Conservation (phyloP, 352 stramenopile genomes). For the Phytophthora ramorum region DNA sequence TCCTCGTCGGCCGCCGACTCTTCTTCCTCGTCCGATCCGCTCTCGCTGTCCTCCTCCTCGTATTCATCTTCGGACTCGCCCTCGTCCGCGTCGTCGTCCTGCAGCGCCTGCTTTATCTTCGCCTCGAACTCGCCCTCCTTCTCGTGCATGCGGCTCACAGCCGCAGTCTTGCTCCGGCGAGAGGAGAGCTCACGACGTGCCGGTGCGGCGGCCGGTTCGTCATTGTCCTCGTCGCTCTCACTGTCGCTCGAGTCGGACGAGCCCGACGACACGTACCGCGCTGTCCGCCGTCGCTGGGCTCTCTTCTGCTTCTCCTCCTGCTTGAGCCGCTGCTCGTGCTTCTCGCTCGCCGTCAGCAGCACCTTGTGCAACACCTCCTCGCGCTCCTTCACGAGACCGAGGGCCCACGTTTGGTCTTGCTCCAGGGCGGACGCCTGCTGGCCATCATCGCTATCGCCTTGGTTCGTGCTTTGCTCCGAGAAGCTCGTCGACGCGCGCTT, state of each 20-base stretch:
- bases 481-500: constrained; percentile 56
- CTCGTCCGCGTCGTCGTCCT: constrained; percentile 51
- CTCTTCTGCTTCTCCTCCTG: constrained; percentile 48
- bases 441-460: constrained; percentile 30
- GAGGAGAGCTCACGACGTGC: constrained; percentile 49
- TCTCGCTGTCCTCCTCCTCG: constrained; percentile 35
- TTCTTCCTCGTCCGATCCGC: constrained; percentile 33
- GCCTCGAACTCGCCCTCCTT: constrained; percentile 65
- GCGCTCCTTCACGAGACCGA: constrained; percentile 53
- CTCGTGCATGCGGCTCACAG: constrained; percentile 65
- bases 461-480: constrained; percentile 30
- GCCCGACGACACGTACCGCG: constrained; percentile 30
- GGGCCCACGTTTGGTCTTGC: constrained; percentile 62
- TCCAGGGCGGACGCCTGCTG: constrained; percentile 32
- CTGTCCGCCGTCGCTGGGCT: constrained; percentile 30
- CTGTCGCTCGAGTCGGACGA: constrained; percentile 42
- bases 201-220: constrained; percentile 15
- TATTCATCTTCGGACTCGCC: constrained; percentile 38
- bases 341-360: constrained; percentile 43
- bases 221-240: constrained; percentile 39
- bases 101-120: constrained; percentile 61
- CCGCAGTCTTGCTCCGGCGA: constrained; percentile 63
- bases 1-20: constrained; percentile 27
- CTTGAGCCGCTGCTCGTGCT: constrained; percentile 47
- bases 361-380: constrained; percentile 40